Evolutionary conservation across 2,329 filamentous ascomycete species (phyloP).

Genomic region (Pseudogymnoascus pannorum): DNA sequence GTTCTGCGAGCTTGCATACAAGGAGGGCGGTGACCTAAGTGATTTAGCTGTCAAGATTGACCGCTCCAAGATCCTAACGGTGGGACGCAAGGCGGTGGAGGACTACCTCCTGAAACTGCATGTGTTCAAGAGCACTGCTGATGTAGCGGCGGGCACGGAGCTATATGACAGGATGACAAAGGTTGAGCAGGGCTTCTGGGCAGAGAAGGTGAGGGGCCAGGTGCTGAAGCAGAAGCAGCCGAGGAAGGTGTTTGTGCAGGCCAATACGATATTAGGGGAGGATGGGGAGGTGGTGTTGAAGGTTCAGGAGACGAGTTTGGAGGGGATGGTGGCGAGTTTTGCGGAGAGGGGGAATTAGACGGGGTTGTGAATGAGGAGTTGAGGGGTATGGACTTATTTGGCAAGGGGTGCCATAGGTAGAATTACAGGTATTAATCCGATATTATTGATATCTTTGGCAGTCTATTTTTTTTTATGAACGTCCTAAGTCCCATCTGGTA

Average conservation of each 20-base stretch:
- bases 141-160: conserved; percentile 66
- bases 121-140: conserved; percentile 85
- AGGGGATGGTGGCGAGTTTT: conserved; percentile 80
- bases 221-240: conserved; percentile 73
- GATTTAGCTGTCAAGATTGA: conserved; percentile 79
- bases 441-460: no score
- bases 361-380: neutral
- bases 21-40: conserved; percentile 58
- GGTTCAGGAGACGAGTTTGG: conserved; percentile 76
- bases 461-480: no score
- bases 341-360: conserved; percentile 46
- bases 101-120: conserved; percentile 86
- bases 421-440: no score
- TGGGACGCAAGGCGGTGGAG: conserved; percentile 74
- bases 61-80: conserved; percentile 75
- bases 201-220: conserved; percentile 66
- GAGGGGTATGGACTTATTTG: no score
- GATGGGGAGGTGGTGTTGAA: conserved; percentile 66
- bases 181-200: conserved; percentile 78
- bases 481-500: no score
- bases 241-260: conserved; percentile 89
- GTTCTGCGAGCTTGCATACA: conserved; percentile 76
- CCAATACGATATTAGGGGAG: conserved; percentile 71
- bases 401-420: no score
- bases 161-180: conserved; percentile 79